These are phyloP conservation scores for Macrolepiota dolichaula DNA, from an alignment of 768 basidiomycete species.

Conservation along the genomic window DNA sequence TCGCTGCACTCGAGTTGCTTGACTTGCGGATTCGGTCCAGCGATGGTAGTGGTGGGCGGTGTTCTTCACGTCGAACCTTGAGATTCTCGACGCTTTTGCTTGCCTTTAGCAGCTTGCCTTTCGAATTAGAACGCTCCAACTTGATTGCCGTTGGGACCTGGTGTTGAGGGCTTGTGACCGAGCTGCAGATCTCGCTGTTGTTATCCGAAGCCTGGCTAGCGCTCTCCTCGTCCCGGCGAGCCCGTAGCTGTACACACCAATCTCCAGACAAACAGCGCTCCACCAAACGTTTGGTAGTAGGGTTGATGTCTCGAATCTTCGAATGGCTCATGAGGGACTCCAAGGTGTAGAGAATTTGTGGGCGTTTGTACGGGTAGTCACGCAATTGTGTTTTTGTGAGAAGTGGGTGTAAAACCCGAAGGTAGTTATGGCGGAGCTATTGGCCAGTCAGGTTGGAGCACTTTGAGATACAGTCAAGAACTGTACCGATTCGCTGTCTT, in stretches of 20 bases:
- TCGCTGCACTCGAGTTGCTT: conserved; percentile 38
- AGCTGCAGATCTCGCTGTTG: conserved; percentile 42
- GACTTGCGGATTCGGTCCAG: conserved; percentile 31
- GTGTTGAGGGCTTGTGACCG: conserved; percentile 32
- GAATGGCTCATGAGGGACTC: conserved; percentile 73
- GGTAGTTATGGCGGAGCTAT: conserved; percentile 92
- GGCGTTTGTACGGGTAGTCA: conserved; percentile 83
- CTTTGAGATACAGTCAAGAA: not conserved
- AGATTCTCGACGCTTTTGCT: conserved; percentile 68
- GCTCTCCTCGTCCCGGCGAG: conserved; percentile 21
- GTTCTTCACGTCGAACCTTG: conserved; percentile 24
- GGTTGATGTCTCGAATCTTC: conserved; percentile 75
- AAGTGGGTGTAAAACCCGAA: conserved; percentile 93
- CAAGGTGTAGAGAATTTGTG: conserved; percentile 81
- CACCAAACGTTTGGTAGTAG: conserved; percentile 89
- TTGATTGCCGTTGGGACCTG: conserved; percentile 29
- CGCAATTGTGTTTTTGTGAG: conserved; percentile 92
- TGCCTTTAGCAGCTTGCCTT: conserved; percentile 43
- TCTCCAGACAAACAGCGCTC: conserved; percentile 85
- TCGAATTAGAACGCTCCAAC: conserved; percentile 34
- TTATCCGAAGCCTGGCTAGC: conserved; percentile 29
- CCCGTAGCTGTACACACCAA: conserved; percentile 77
- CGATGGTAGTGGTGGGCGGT: conserved; percentile 26
- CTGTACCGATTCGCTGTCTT: conserved; percentile 89
- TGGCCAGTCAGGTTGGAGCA: not conserved